Percentiles rank a stretch among this genome's conserved stretches.
Evolutionary conservation across 345 rosid species (phyloP).

Genomic region (Rhizophora mangle): DNA sequence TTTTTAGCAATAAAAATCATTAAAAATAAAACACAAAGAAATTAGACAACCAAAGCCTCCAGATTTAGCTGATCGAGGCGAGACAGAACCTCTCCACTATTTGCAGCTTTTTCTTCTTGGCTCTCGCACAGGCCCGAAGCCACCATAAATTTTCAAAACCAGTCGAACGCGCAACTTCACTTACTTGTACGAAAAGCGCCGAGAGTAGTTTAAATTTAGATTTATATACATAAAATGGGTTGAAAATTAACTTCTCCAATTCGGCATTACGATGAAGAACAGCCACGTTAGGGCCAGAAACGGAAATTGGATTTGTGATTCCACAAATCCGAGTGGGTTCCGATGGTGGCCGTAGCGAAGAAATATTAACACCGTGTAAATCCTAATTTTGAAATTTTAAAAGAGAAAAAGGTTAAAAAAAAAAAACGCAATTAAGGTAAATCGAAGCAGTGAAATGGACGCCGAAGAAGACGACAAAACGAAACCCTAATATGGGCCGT

Average conservation of each 20-base stretch:
- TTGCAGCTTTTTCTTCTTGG: slow-evolving; percentile 16
- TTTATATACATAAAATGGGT: not conserved
- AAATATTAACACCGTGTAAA: no score
- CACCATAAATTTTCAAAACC: slow-evolving; percentile 20
- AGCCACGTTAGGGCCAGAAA: slow-evolving; percentile 21
- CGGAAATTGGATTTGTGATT: slow-evolving; percentile 20
- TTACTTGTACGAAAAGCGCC: not conserved
- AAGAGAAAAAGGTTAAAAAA: no score
- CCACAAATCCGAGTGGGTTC: slow-evolving; percentile 14
- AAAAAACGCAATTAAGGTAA: no score
- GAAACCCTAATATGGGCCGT: no score
- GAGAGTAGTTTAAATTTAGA: not conserved
- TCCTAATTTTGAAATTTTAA: no score
- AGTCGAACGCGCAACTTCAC: not conserved
- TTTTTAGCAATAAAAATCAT: not conserved
- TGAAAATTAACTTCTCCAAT: slow-evolving; percentile 17
- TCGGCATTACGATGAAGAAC: slow-evolving; percentile 25
- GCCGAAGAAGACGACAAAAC: no score
- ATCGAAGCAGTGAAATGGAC: no score
- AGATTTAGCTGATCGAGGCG: slow-evolving; percentile 21
- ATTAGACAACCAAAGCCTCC: not conserved
- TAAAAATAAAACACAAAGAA: not conserved
- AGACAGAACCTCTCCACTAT: slow-evolving; percentile 25
- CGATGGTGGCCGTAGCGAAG: not conserved
- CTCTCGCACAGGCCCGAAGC: slow-evolving; percentile 29